Evolutionary conservation across 768 basidiomycete genomes (phyloP).

Genomic region (Clathrus columnatus): DNA sequence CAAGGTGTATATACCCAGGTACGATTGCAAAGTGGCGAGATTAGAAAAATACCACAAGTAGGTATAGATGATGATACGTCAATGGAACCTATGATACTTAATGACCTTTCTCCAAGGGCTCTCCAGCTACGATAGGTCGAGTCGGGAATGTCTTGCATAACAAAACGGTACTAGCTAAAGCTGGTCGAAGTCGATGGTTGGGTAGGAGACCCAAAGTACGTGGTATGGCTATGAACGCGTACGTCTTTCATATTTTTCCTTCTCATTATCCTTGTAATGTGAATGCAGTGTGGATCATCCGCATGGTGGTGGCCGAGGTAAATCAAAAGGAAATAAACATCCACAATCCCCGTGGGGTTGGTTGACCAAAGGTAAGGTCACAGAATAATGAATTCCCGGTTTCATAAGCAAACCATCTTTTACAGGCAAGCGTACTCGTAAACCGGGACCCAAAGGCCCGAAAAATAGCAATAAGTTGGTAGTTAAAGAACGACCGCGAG

Average conservation of each 20-base stretch:
- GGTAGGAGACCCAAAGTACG: constrained; percentile 79
- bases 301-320: constrained; percentile 96
- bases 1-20: constrained; percentile 70
- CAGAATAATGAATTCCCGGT: background rate
- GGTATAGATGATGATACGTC: too few species aligned
- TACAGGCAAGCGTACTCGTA: constrained; percentile 65
- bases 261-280: background rate
- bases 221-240: constrained; percentile 98
- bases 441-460: constrained; percentile 84
- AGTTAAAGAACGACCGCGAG: constrained; percentile 74
- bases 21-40: constrained; percentile 85
- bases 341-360: constrained; percentile 90
- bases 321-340: constrained; percentile 93
- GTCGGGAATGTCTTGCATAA: constrained; percentile 92
- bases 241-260: constrained; percentile 23
- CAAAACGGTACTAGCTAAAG: constrained; percentile 78
- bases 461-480: constrained; percentile 90
- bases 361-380: constrained; percentile 66
- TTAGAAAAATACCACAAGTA: constrained; percentile 65
- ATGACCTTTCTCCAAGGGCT: constrained; percentile 33
- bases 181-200: constrained; percentile 81
- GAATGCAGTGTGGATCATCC: constrained; percentile 71
- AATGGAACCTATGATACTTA: too few species aligned
- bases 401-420: background rate
- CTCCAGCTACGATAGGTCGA: constrained; percentile 82